Conservation (phyloP, 2,329 filamentous ascomycete genomes). For the Diaporthe nobilis region DNA sequence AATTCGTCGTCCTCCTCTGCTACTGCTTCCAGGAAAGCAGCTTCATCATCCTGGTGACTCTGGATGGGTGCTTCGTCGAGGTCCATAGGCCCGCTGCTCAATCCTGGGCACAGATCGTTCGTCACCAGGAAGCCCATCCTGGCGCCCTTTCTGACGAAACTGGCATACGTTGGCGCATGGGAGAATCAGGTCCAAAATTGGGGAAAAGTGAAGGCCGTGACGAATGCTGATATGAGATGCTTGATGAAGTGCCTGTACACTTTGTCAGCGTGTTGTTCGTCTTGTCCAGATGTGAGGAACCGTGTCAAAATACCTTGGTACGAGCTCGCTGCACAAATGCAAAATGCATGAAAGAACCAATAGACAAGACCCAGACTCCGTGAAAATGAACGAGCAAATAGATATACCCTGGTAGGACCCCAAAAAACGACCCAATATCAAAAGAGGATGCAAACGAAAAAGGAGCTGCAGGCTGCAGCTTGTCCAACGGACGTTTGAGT, state of each 20-base stretch:
- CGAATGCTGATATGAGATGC: background rate
- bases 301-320: background rate
- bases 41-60: background rate
- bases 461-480: background rate
- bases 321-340: background rate
- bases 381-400: background rate
- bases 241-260: background rate
- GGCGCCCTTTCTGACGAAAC: background rate
- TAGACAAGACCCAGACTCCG: constrained; percentile 6
- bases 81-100: constrained; percentile 7
- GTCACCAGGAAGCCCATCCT: constrained; percentile 1
- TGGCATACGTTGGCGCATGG: background rate
- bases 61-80: background rate
- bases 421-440: background rate
- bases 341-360: background rate
- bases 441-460: background rate
- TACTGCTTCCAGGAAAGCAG: background rate
- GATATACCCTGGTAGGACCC: background rate
- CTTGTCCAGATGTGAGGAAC: background rate
- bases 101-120: background rate
- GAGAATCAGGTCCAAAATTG: background rate
- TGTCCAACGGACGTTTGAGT: background rate
- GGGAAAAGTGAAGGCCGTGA: background rate
- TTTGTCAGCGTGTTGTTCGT: background rate
- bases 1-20: background rate